Conservation (phyloP, 1,139 yeast species). For the Kurtzmaniella quercitrusa region DNA sequence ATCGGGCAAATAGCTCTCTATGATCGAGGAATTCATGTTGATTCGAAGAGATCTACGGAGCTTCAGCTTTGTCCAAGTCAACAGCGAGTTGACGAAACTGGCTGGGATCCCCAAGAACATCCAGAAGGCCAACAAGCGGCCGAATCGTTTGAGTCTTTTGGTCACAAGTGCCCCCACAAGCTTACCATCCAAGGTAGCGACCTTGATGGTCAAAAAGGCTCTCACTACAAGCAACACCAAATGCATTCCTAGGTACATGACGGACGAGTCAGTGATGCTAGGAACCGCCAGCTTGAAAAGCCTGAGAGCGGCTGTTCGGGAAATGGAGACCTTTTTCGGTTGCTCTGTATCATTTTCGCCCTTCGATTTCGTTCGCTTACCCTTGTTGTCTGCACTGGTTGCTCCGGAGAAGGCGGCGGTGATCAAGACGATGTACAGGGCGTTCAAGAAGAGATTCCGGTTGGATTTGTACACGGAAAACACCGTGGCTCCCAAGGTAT, state of each 20-base stretch:
- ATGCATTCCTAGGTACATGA: constrained; percentile 50
- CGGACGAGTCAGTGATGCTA: constrained; percentile 24
- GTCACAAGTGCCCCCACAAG: constrained; percentile 80
- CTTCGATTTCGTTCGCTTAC: constrained; percentile 7
- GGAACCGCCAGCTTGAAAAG: constrained; percentile 41
- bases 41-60: constrained; percentile 64
- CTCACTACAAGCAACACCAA: constrained; percentile 59
- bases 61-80: constrained; percentile 67
- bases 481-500: constrained; percentile 14
- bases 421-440: constrained; percentile 44
- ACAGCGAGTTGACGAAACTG: constrained; percentile 68
- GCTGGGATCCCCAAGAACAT: constrained; percentile 86
- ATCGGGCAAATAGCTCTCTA: constrained; percentile 67
- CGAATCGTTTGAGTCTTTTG: constrained; percentile 61
- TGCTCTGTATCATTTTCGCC: constrained; percentile 4
- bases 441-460: constrained; percentile 44
- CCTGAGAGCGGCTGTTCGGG: constrained; percentile 29
- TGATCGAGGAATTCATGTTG: constrained; percentile 59
- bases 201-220: constrained; percentile 73
- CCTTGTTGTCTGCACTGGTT: constrained; percentile 19
- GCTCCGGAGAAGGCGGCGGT: constrained; percentile 46
- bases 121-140: constrained; percentile 69
- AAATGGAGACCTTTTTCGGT: constrained; percentile 25
- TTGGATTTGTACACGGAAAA: constrained; percentile 40
- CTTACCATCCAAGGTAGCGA: constrained; percentile 83